Base-by-base conservation (phyloP, 1,284 basidiomycete species). In the Ustilago loliicola region DNA sequence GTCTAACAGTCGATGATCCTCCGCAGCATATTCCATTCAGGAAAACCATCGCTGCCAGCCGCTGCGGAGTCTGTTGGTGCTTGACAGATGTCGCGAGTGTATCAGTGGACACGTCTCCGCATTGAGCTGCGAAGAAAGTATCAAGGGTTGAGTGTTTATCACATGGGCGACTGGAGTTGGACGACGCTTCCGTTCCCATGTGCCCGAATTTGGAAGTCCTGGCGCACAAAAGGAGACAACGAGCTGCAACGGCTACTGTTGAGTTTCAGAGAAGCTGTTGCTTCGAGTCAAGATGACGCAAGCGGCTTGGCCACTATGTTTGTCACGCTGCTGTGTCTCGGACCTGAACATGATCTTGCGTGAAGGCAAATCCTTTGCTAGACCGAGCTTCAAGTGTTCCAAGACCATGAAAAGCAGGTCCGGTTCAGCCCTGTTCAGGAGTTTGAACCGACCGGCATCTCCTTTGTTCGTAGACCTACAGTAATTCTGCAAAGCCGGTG, bases 281-380 rank as follows among this genome's bases (percentile, higher is more conserved):
- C 32, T 11, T 34, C 36, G 3, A 38, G 36, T 38, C 36, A 38
- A 50, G 27, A 50, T 29, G 47, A 40, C 53, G 36, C 23, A 55
- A 40, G 36, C 36, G 54, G 23, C 54, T 25, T 57, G 40, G 23
- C 42, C 19, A 10, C 13, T 50, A 7, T 29, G 17, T 17, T 27
- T 50, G 10, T 50, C 27, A 25, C 11, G 48, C 23, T 29, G 48
- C 48, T 50, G n/a, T 29, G 36, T 40, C 53, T 55, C 53, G 53
- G 53, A 55, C 34, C 53, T 55, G 53, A 55, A 25, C 32, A 55
- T 29, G 25, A 29, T 29, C 25, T 51, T 51, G 25, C 1, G 29
- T 29, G 42, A 10, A 45, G 2, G 42, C 15, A 38, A 3, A 38
- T 15, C 17, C 8, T 10, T 3, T 15, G 7, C 17, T 8, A 11